These are phyloP conservation scores for Amaranthus cruentus DNA, from an alignment of 148 eudicot species.

Conservation along the genomic window DNA sequence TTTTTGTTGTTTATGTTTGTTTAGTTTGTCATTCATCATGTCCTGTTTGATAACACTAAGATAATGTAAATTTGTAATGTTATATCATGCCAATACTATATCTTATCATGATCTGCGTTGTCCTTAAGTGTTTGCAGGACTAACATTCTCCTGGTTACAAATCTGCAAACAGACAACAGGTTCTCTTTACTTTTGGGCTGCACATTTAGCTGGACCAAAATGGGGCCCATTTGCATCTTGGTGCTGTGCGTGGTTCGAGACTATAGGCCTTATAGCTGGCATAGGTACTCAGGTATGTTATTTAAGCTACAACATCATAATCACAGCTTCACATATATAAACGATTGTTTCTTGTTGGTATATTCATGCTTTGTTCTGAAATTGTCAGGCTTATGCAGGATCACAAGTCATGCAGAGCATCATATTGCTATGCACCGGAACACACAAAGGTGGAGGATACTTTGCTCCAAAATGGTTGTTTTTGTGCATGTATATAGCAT, in stretches of 20 bases:
- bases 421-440: constrained; percentile 53
- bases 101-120: neutral
- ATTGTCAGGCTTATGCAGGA: constrained; percentile 54
- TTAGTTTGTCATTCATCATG: too few species aligned
- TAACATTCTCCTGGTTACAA: constrained; percentile 10
- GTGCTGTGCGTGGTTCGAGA: constrained; percentile 75
- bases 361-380: constrained; percentile 7
- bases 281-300: constrained; percentile 54
- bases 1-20: too few species aligned
- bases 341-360: neutral
- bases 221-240: constrained; percentile 79
- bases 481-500: constrained; percentile 49
- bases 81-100: too few species aligned
- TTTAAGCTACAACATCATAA: neutral
- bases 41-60: too few species aligned
- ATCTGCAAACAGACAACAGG: constrained; percentile 52
- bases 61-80: too few species aligned
- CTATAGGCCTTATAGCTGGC: constrained; percentile 60
- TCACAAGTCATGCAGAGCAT: constrained; percentile 57
- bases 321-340: neutral
- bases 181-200: constrained; percentile 71
- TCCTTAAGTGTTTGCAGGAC: constrained; percentile 9
- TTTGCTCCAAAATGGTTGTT: constrained; percentile 61
- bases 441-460: constrained; percentile 60
- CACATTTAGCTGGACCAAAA: constrained; percentile 61